phyloP scores from a whole-genome alignment of 192 early-diverging fungal genomes.

The Gorgonomyces haynaldii region DNA sequence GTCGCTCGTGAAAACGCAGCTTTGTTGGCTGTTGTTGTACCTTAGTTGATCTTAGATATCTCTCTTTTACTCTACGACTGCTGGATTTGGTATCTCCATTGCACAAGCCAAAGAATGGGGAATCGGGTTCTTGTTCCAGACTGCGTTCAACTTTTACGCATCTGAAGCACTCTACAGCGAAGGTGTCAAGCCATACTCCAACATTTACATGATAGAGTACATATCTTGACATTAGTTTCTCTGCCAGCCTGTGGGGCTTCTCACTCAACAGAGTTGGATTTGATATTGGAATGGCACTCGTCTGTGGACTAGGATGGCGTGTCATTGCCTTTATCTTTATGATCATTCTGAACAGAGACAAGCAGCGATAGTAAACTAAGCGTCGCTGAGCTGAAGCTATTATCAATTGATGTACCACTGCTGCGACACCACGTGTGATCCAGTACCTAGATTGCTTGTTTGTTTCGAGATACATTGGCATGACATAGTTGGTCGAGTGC shows the following conservation, averaged over 20 bases:
- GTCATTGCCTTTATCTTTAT: conserved; percentile 24
- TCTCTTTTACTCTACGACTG: conserved; percentile 11
- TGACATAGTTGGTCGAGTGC: conserved; percentile 50
- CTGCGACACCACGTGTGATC: conserved; percentile 40
- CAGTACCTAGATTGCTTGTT: conserved; percentile 30
- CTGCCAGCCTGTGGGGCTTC: conserved; percentile 19
- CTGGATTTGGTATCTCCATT: conserved; percentile 17
- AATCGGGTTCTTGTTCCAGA: conserved; percentile 10
- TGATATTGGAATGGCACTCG: conserved; percentile 19
- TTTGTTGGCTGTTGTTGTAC: conserved; percentile 15
- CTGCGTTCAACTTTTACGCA: too few relatives aligned
- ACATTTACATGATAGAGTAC: too few relatives aligned
- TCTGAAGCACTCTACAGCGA: too few relatives aligned
- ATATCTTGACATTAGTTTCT: not conserved
- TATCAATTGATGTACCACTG: too few relatives aligned
- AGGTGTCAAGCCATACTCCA: too few relatives aligned
- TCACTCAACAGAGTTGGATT: conserved; percentile 12
- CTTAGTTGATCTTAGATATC: too few relatives aligned
- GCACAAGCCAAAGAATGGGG: conserved; percentile 11
- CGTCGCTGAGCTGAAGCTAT: too few relatives aligned
- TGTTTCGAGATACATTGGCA: conserved; percentile 34
- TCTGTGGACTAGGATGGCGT: conserved; percentile 17
- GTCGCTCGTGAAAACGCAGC: conserved; percentile 19
- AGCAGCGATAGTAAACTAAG: conserved; percentile 38
- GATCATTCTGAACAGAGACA: conserved; percentile 25